Evolutionary conservation across 139 green algal species (phyloP).

Genomic region (Chlamydomonas incerta): DNA sequence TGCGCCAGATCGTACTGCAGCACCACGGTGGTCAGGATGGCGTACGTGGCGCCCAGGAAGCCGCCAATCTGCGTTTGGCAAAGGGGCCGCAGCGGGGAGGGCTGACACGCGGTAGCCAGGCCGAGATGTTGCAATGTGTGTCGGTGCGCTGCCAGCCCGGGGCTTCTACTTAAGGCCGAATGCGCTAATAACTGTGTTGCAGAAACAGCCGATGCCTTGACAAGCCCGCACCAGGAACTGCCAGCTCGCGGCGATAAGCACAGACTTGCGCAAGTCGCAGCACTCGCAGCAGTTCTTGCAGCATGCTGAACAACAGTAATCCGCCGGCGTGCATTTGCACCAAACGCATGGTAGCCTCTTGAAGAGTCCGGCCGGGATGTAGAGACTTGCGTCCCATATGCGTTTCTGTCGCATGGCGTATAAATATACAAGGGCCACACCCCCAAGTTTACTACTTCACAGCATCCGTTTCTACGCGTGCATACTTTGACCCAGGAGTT

Average conservation of each 20-base stretch:
- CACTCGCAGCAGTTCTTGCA: constrained; percentile 2
- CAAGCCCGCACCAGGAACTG: background rate
- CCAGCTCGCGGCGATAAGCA: background rate
- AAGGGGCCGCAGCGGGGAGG: background rate
- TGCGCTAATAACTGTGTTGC: too few relatives aligned
- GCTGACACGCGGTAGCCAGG: too few relatives aligned
- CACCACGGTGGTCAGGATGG: background rate
- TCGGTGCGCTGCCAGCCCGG: too few relatives aligned
- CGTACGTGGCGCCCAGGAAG: background rate
- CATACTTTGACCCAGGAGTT: too few relatives aligned
- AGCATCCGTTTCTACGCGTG: too few relatives aligned
- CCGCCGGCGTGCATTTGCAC: background rate
- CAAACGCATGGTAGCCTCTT: too few relatives aligned
- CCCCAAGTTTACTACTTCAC: too few relatives aligned
- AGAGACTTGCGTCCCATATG: background rate
- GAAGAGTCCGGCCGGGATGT: background rate
- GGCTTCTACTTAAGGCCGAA: too few relatives aligned
- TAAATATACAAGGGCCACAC: too few relatives aligned
- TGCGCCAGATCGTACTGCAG: background rate
- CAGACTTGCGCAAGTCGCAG: constrained; percentile 22
- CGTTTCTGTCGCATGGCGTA: background rate
- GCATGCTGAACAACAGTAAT: background rate
- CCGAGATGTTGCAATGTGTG: background rate
- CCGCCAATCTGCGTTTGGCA: background rate
- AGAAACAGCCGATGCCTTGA: background rate